Evolutionary conservation across 352 stramenopile genomes (phyloP).

Genomic region (Phytophthora tentaculata): DNA sequence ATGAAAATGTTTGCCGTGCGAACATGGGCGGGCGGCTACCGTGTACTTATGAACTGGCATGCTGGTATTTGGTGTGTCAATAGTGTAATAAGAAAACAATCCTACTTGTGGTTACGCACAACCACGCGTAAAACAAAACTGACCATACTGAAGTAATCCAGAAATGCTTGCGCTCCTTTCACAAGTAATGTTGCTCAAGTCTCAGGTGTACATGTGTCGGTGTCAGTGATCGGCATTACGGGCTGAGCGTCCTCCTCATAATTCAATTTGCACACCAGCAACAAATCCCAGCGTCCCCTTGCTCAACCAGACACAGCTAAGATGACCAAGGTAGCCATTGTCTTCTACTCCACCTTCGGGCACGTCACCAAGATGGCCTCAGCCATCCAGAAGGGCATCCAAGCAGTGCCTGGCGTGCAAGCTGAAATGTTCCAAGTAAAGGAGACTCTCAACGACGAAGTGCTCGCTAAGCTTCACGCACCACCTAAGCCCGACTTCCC

Average conservation of each 20-base stretch:
- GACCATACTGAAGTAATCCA: background rate
- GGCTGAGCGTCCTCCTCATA: background rate
- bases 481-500: slow-evolving; percentile 65
- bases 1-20: too few species aligned
- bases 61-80: too few species aligned
- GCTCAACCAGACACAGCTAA: background rate
- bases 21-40: too few species aligned
- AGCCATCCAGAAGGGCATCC: slow-evolving; percentile 64
- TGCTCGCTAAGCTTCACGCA: slow-evolving; percentile 75
- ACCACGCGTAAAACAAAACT: background rate
- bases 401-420: slow-evolving; percentile 52
- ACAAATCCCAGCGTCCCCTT: background rate
- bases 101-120: background rate
- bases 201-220: too few species aligned
- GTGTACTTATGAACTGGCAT: too few species aligned
- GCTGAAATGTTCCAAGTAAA: slow-evolving; percentile 69
- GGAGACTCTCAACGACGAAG: slow-evolving; percentile 77
- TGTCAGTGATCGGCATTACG: too few species aligned
- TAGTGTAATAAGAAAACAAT: background rate
- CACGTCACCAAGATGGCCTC: slow-evolving; percentile 77
- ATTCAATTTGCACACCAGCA: background rate
- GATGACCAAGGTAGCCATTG: slow-evolving; percentile 73
- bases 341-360: slow-evolving; percentile 88
- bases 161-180: background rate
- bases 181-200: background rate